Percentiles rank a stretch among this genome's conserved stretches.
Conservation (phyloP, 345 rosid genomes). For the Syzygium aromaticum region DNA sequence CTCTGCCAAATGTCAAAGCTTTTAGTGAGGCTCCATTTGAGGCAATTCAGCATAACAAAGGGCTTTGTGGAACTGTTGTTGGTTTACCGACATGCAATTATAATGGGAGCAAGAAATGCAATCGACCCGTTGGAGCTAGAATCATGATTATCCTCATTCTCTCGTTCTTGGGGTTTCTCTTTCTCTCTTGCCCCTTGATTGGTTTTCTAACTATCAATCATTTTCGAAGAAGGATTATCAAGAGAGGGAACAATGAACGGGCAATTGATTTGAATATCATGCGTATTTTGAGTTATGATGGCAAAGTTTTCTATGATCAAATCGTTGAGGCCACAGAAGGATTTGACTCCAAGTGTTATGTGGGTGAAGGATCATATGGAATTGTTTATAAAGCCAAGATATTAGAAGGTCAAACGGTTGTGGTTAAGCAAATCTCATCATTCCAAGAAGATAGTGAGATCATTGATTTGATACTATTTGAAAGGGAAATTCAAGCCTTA, state of each 20-base stretch:
- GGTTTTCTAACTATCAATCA: not conserved
- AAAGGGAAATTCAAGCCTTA: not conserved
- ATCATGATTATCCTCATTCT: not conserved
- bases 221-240: not conserved
- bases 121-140: rapidly evolving
- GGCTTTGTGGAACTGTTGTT: rapidly evolving
- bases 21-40: not conserved
- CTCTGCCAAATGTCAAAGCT: not conserved
- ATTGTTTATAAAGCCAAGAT: not conserved
- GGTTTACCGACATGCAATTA: not conserved
- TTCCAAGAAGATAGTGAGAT: not conserved
- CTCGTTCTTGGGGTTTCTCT: not conserved
- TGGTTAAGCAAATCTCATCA: not conserved
- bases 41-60: not conserved
- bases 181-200: not conserved
- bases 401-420: not conserved
- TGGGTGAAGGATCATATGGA: not conserved
- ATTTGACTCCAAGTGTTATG: not conserved
- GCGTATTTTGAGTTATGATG: not conserved
- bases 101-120: rapidly evolving
- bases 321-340: not conserved
- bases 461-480: too few relatives aligned
- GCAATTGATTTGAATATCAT: not conserved
- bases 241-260: rapidly evolving
- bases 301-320: not conserved